Conservation (phyloP, 257 asterid species). For the Scutellaria minor region DNA sequence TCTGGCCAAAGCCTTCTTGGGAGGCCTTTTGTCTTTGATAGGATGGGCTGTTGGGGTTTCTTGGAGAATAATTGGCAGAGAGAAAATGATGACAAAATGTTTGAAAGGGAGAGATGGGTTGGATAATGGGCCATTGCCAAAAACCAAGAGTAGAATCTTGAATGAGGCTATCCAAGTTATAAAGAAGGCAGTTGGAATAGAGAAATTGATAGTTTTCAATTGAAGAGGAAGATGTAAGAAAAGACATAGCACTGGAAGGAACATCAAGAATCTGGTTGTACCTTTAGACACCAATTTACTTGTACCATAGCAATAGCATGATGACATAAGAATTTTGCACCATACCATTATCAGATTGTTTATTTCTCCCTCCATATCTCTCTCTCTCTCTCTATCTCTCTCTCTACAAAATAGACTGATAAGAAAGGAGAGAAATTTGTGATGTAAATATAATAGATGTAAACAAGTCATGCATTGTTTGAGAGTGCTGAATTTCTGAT, state of each 20-base stretch:
- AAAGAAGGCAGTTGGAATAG: constrained; percentile 41
- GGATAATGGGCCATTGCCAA: constrained; percentile 52
- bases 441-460: not conserved
- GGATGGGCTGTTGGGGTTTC: not conserved
- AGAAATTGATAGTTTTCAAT: constrained; percentile 37
- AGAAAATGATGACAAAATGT: constrained; percentile 39
- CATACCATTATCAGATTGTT: constrained; percentile 42
- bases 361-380: constrained; percentile 43
- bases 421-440: not conserved
- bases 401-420: not conserved
- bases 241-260: constrained; percentile 42
- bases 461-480: constrained; percentile 37
- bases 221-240: constrained; percentile 44
- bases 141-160: constrained; percentile 55
- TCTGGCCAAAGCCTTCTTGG: not conserved
- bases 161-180: constrained; percentile 51
- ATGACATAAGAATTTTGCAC: constrained; percentile 32
- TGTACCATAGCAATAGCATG: constrained; percentile 49
- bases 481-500: constrained; percentile 25
- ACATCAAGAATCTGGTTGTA: constrained; percentile 42
- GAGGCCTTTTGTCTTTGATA: not conserved
- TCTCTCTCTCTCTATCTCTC: not conserved
- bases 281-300: constrained; percentile 45
- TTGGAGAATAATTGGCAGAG: constrained; percentile 40
- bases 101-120: constrained; percentile 42